Percentiles rank a stretch among this genome's conserved stretches.
These are phyloP conservation scores for Macrocybe sp. DNA, from an alignment of 1,284 basidiomycete genomes.

Conservation along the genomic window DNA sequence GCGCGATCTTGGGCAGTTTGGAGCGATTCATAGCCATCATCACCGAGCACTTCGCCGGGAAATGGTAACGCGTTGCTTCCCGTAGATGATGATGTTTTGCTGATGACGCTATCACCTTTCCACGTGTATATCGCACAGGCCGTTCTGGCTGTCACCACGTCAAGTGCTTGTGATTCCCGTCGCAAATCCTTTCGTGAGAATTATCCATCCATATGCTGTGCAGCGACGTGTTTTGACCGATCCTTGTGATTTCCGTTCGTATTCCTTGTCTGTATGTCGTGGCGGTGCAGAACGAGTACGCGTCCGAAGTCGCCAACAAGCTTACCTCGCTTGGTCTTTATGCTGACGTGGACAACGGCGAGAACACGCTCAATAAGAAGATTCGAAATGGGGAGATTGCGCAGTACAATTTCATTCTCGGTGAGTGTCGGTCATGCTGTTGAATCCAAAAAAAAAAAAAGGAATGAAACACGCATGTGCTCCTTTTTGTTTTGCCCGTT, in stretches of 20 bases:
- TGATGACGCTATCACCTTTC: neutral
- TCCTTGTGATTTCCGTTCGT: slow-evolving; percentile 11
- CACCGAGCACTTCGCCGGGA: slow-evolving; percentile 96
- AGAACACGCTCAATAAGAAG: slow-evolving; percentile 96
- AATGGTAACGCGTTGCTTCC: slow-evolving; percentile 64
- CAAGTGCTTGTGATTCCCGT: slow-evolving; percentile 96
- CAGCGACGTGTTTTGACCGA: neutral
- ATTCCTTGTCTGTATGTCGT: slow-evolving; percentile 3
- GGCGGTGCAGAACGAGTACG: slow-evolving; percentile 78
- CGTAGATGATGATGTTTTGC: neutral
- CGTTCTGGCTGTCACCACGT: slow-evolving; percentile 96
- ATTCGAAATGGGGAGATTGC: slow-evolving; percentile 90
- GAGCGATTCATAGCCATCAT: slow-evolving; percentile 98
- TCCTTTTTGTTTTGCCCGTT: neutral
- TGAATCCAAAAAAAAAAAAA: neutral
- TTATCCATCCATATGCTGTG: neutral
- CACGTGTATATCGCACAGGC: slow-evolving; percentile 33
- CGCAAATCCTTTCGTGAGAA: slow-evolving; percentile 76
- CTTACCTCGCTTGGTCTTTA: slow-evolving; percentile 76
- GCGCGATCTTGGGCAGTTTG: slow-evolving; percentile 91
- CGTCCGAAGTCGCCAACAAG: slow-evolving; percentile 69
- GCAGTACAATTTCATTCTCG: slow-evolving; percentile 97
- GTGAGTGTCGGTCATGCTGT: slow-evolving; percentile 39
- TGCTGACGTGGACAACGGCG: slow-evolving; percentile 89
- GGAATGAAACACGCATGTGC: slow-evolving; percentile 1